Evolutionary conservation across 2,329 filamentous ascomycete genomes (phyloP).

Genomic region (Talaromyces sp.): DNA sequence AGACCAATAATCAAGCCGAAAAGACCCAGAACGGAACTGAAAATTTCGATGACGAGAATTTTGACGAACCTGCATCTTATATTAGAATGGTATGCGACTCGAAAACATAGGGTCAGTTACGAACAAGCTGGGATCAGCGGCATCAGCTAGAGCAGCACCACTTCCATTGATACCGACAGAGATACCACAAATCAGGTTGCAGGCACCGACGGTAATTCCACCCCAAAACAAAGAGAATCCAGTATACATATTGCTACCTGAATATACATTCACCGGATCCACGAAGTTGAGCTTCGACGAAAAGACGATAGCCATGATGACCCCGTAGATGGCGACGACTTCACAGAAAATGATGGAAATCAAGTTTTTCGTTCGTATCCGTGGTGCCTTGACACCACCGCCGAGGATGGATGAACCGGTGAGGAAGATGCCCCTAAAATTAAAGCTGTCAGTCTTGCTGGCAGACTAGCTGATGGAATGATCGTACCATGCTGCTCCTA

Average conservation of each 20-base stretch:
- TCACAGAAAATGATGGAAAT: constrained; percentile 99
- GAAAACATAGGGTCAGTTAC: constrained; percentile 35
- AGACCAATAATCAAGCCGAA: constrained; percentile 96
- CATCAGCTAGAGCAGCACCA: constrained; percentile 92
- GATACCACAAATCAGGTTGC: constrained; percentile 93
- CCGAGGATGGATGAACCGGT: constrained; percentile 97
- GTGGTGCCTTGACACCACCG: constrained; percentile 90
- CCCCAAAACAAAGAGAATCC: constrained; percentile 96
- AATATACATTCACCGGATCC: constrained; percentile 62
- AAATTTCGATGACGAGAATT: constrained; percentile 98
- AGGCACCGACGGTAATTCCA: constrained; percentile 87
- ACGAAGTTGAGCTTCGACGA: constrained; percentile 76
- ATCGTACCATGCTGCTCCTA: constrained; percentile 88
- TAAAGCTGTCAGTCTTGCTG: not conserved
- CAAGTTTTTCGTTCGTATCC: constrained; percentile 98
- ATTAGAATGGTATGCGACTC: constrained; percentile 9
- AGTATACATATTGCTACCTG: constrained; percentile 81
- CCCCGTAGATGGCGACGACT: constrained; percentile 98
- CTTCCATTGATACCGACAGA: constrained; percentile 98
- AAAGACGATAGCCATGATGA: constrained; percentile 99
- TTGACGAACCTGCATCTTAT: constrained; percentile 74
- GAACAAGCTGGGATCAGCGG: constrained; percentile 83
- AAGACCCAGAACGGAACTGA: constrained; percentile 92
- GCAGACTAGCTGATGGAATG: not conserved
- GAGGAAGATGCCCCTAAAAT: constrained; percentile 90